Conservation (phyloP, 257 asterid species). For the Plantago major region DNA sequence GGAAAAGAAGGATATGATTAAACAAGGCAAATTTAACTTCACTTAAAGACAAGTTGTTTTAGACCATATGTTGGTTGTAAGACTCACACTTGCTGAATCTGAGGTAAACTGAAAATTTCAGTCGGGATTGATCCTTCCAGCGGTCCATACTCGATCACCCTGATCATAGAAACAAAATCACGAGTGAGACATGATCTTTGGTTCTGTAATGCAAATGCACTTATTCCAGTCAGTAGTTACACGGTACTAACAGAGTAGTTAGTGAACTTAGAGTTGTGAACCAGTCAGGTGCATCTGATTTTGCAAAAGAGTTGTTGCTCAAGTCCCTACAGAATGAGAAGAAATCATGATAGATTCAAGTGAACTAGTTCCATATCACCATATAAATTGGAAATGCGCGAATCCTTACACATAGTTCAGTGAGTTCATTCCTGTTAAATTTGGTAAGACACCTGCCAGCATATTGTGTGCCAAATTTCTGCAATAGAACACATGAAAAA, state of each 20-base stretch:
- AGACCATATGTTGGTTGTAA: not conserved
- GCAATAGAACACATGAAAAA: slow-evolving; percentile 12
- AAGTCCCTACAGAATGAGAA: slow-evolving; percentile 56
- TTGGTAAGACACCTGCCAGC: slow-evolving; percentile 69
- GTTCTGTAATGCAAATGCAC: slow-evolving; percentile 16
- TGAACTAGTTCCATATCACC: not conserved
- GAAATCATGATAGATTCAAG: not conserved
- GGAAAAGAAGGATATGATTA: slow-evolving; percentile 12
- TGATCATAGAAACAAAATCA: slow-evolving; percentile 27
- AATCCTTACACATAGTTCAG: slow-evolving; percentile 71
- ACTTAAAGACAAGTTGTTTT: not conserved
- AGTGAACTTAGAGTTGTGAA: slow-evolving; percentile 65
- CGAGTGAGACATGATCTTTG: slow-evolving; percentile 9
- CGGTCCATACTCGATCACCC: slow-evolving; percentile 84
- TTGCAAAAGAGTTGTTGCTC: slow-evolving; percentile 78
- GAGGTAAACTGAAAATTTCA: slow-evolving; percentile 64
- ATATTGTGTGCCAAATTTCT: slow-evolving; percentile 85
- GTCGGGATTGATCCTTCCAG: slow-evolving; percentile 68
- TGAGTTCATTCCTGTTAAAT: slow-evolving; percentile 68
- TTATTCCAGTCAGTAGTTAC: not conserved
- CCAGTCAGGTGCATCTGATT: slow-evolving; percentile 72
- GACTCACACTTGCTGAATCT: slow-evolving; percentile 92
- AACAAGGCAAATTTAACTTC: not conserved
- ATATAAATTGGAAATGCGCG: not conserved
- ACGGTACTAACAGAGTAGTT: slow-evolving; percentile 70